Percentiles rank a stretch among this genome's conserved stretches.
Evolutionary conservation across 345 rosid species (phyloP).

Genomic region (Hypericum androsaemum): DNA sequence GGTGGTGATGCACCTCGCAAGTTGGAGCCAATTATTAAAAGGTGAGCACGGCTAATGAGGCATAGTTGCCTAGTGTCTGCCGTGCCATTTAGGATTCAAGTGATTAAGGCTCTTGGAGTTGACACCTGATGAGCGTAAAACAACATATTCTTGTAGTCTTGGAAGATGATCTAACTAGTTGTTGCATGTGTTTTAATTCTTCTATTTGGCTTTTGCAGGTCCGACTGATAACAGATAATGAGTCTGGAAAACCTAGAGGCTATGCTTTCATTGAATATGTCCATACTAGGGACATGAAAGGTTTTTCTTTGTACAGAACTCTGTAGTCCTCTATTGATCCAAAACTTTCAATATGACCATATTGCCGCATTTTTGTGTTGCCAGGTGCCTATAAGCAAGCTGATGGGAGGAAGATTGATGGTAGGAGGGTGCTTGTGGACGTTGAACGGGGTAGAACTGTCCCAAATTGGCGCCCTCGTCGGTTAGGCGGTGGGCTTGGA

Average conservation of each 20-base stretch:
- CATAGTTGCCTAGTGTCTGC: slow-evolving; percentile 55
- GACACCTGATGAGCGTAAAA: slow-evolving; percentile 34
- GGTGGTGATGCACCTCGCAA: slow-evolving; percentile 88
- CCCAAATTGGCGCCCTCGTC: slow-evolving; percentile 99
- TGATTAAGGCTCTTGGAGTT: slow-evolving; percentile 18
- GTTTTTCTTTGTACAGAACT: slow-evolving; percentile 21
- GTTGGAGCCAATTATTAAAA: slow-evolving; percentile 73
- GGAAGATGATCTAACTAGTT: slow-evolving; percentile 6
- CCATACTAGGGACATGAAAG: slow-evolving; percentile 98
- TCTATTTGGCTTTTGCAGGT: slow-evolving; percentile 49
- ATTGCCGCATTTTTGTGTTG: slow-evolving; percentile 9
- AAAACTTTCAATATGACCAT: background rate
- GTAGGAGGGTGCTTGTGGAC: slow-evolving; percentile 96
- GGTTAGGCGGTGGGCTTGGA: slow-evolving; percentile 99
- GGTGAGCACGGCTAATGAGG: slow-evolving; percentile 95
- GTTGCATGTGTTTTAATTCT: slow-evolving; percentile 22
- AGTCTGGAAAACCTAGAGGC: slow-evolving; percentile 79
- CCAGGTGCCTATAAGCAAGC: slow-evolving; percentile 98
- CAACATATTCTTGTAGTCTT: background rate
- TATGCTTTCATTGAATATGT: slow-evolving; percentile 89
- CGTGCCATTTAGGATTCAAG: slow-evolving; percentile 72
- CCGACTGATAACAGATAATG: slow-evolving; percentile 60
- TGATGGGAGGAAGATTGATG: slow-evolving; percentile 97
- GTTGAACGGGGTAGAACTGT: slow-evolving; percentile 98
- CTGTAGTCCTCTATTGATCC: background rate